Conservation (phyloP, 371 early-diverging fungal genomes). For the Mucor sp. region DNA sequence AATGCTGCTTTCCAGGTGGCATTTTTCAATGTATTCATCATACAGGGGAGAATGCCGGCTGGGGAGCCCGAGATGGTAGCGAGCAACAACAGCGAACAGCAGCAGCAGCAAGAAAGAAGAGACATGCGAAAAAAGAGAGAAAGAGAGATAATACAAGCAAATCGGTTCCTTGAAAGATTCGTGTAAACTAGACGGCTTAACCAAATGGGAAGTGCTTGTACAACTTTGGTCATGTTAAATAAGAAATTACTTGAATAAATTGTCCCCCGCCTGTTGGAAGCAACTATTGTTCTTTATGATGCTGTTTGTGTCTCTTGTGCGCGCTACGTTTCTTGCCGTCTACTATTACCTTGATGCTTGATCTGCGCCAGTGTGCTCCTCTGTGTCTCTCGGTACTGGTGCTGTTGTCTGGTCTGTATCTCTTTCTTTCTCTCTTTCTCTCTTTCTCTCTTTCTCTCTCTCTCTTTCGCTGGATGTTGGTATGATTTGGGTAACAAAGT, state of each 20-base stretch:
- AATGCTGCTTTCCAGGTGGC: not conserved
- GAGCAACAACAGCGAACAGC: too few relatives aligned
- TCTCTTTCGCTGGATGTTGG: not conserved
- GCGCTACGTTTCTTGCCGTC: not conserved
- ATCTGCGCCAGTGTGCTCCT: not conserved
- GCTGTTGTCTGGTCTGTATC: not conserved
- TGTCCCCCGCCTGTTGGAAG: not conserved
- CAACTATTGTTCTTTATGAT: not conserved
- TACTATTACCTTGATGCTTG: not conserved
- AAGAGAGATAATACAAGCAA: not conserved
- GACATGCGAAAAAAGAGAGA: not conserved
- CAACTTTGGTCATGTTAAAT: slow-evolving; percentile 1
- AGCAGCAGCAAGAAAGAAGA: not conserved
- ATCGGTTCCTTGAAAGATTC: not conserved
- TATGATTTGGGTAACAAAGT: not conserved
- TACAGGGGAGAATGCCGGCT: not conserved
- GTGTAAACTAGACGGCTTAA: not conserved
- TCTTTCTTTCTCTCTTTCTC: not conserved
- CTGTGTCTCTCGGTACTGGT: not conserved
- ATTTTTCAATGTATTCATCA: not conserved
- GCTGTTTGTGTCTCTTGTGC: not conserved
- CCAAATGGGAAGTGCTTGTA: not conserved
- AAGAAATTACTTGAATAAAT: not conserved
- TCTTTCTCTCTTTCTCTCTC: not conserved
- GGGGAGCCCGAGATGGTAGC: not conserved